Percentiles rank a stretch among this genome's conserved stretches.
These are phyloP conservation scores for Senna siamea DNA, from an alignment of 306 rosid species.

Conservation along the genomic window DNA sequence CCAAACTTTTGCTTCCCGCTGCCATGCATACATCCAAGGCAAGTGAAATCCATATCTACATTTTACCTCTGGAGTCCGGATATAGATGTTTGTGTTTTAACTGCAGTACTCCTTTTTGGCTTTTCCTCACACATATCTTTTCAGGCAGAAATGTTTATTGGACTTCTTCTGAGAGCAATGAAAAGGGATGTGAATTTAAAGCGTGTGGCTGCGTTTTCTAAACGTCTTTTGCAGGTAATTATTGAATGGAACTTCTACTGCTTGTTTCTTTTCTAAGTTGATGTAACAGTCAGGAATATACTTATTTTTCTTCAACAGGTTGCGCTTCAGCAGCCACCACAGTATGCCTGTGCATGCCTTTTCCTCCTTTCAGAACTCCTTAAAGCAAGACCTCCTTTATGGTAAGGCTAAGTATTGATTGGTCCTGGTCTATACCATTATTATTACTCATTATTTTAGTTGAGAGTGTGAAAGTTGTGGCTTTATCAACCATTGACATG, in stretches of 20 bases:
- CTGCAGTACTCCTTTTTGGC: neutral
- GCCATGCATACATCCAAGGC: constrained; percentile 93
- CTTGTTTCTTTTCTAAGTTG: constrained; percentile 2
- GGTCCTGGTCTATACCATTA: neutral
- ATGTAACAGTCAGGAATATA: neutral
- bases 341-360: constrained; percentile 91
- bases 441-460: neutral
- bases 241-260: constrained; percentile 18
- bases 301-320: constrained; percentile 55
- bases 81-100: neutral
- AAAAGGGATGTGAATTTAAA: constrained; percentile 84
- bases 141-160: constrained; percentile 95
- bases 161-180: constrained; percentile 90
- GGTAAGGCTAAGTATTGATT: constrained; percentile 55
- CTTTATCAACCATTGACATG: constrained; percentile 5
- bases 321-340: constrained; percentile 97
- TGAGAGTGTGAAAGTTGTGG: neutral
- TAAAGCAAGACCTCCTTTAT: constrained; percentile 84
- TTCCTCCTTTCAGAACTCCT: constrained; percentile 95
- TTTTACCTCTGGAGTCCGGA: neutral
- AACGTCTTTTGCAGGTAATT: constrained; percentile 83
- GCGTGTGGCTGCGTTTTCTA: constrained; percentile 89
- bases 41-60: constrained; percentile 28
- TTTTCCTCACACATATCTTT: constrained; percentile 24
- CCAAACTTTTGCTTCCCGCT: constrained; percentile 86